These are phyloP conservation scores for Candida caryicola DNA, from an alignment of 805 yeast genomes.

Conservation along the genomic window DNA sequence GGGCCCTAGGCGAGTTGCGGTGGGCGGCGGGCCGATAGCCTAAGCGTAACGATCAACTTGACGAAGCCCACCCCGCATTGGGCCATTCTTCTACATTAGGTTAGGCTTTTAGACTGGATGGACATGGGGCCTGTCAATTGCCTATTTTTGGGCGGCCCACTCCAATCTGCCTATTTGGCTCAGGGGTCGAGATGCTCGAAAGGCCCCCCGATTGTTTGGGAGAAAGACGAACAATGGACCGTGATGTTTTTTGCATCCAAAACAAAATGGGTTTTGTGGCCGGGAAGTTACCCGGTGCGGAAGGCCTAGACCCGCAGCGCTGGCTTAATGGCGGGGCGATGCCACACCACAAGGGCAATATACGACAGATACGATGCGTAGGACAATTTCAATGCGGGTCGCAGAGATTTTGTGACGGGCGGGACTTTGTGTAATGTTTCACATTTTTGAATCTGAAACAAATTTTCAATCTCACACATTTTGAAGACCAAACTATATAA, in stretches of 20 bases:
- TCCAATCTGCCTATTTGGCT: too few relatives aligned
- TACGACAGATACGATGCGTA: background rate
- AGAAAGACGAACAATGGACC: background rate
- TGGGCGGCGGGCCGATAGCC: too few relatives aligned
- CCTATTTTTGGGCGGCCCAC: too few relatives aligned
- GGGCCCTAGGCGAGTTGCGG: too few relatives aligned
- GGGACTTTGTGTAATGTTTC: constrained; percentile 14
- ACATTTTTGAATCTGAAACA: constrained; percentile 15
- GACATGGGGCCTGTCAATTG: too few relatives aligned
- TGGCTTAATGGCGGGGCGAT: background rate
- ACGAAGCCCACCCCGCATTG: too few relatives aligned
- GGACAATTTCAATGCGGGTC: background rate
- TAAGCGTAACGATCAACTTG: too few relatives aligned
- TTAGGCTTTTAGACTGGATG: too few relatives aligned
- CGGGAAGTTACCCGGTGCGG: background rate
- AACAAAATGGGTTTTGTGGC: background rate
- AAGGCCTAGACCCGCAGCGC: background rate
- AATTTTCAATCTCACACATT: constrained; percentile 2
- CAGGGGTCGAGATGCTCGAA: too few relatives aligned
- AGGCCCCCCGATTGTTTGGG: background rate
- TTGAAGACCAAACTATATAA: constrained; percentile 4
- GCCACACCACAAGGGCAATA: background rate
- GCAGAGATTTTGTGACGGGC: background rate
- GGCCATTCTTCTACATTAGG: too few relatives aligned
- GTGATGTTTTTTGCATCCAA: background rate